Percentiles rank a stretch among this genome's conserved stretches.
phyloP scores from a whole-genome alignment of 176 grass and related monocot genomes.

The Puccinellia tenuiflora region DNA sequence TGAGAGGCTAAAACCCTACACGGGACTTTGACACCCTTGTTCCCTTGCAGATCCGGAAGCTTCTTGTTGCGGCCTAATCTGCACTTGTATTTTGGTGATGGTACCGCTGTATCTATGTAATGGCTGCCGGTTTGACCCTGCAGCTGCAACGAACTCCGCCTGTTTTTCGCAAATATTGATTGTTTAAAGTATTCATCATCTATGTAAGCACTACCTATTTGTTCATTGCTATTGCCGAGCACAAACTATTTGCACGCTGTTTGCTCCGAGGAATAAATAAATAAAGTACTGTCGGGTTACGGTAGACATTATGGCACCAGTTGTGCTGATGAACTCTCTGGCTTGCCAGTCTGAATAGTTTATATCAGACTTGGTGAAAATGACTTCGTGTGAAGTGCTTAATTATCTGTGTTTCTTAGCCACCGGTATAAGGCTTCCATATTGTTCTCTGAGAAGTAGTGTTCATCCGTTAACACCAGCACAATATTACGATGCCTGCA shows the following conservation, averaged over 20 bases:
- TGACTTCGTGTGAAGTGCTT: not conserved
- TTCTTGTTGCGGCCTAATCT: slow-evolving; percentile 50
- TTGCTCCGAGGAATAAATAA: slow-evolving; percentile 49
- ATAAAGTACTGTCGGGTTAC: slow-evolving; percentile 19
- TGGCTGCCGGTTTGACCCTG: slow-evolving; percentile 11
- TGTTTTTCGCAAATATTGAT: slow-evolving; percentile 42
- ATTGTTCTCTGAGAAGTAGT: not conserved
- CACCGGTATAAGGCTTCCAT: not conserved
- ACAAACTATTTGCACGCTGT: slow-evolving; percentile 22
- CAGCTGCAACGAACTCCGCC: slow-evolving; percentile 7
- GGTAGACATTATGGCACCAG: slow-evolving; percentile 2
- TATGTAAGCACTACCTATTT: slow-evolving; percentile 54
- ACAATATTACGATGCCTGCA: too few relatives aligned
- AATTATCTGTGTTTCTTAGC: not conserved
- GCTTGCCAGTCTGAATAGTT: not conserved
- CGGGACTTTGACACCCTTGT: not conserved
- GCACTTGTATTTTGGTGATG: not conserved
- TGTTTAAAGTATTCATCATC: slow-evolving; percentile 44
- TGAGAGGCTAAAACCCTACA: not conserved
- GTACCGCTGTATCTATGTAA: slow-evolving; percentile 39
- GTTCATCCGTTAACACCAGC: not conserved
- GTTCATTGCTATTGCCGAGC: slow-evolving; percentile 47
- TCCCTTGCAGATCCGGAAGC: slow-evolving; percentile 57
- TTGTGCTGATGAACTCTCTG: not conserved
- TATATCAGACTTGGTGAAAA: not conserved